Evolutionary conservation across 1,284 basidiomycete species (phyloP), one percentile per base, ranked within the genome.

Genomic region (Lentinula novae-zelandiae): DNA sequence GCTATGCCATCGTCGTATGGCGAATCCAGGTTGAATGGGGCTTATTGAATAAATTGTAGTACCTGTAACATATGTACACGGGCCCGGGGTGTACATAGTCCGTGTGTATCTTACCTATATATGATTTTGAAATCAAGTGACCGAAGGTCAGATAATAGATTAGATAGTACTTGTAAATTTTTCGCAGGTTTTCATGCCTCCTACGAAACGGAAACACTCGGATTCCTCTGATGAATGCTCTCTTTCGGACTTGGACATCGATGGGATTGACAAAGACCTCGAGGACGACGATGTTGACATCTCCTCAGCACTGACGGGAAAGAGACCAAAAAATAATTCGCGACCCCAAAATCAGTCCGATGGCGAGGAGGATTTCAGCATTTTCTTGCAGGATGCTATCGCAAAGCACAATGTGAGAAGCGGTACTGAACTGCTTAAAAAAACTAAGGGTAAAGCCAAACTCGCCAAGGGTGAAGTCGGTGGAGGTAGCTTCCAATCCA

Each of bases 401-500:
- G 70, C 81, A 8, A 89, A 85, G 70, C 75, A 86, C 36, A 81
- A 92, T 69, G 74, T 86, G 15, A 92, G 89, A 71, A 77, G 76
- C 38, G 90, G 90, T 0, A 89, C 87, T 0, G 82, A 87, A 58
- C 62, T 89, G 9, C 68, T 92, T 59, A 92, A 90, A 70, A 87
- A 86, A 68, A 78, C 82, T 3, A 90, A 88, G 66, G 83, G 82
- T 5, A 90, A 87, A 70, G 72, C 77, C 17, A 89, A 86, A 67
- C 71, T 89, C 17, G 72, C 73, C 1, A 90, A 89, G 69, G 86
- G 86, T 15, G 89, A 92, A 70, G 78, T 90, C 15, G 91, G 91
- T 53, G 91, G 91, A 48, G 91, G 91, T 31, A 93, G 90, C 65
- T 93, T 93, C 64, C 91, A 93, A 71, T 90, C 86, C 82, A 93